Evolutionary conservation across 441 rosid genomes (phyloP).

Genomic region (Gossypium davidsonii): DNA sequence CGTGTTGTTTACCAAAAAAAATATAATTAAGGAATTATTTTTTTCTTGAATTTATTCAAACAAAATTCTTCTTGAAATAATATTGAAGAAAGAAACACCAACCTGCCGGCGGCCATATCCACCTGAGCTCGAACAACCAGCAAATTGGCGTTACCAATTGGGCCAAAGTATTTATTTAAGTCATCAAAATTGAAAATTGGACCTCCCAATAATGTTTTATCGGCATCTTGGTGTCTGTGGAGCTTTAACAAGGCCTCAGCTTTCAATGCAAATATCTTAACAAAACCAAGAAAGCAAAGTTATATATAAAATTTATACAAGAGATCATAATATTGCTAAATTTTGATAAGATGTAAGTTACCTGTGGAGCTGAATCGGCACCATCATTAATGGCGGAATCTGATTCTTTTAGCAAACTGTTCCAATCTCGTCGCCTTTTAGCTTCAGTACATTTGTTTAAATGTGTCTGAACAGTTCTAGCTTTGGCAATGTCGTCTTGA

Average conservation of each 20-base stretch:
- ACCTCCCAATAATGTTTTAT: conserved; percentile 41
- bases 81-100: conserved; percentile 17
- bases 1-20: no score
- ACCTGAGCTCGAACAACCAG: conserved; percentile 72
- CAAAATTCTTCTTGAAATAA: no score
- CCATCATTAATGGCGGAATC: conserved; percentile 47
- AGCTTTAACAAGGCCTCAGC: conserved; percentile 81
- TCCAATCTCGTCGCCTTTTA: conserved; percentile 68
- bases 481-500: conserved; percentile 53
- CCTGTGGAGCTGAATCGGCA: conserved; percentile 88
- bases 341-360: conserved; percentile 5
- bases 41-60: no score
- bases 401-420: conserved; percentile 50
- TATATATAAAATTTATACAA: background rate
- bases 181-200: conserved; percentile 54
- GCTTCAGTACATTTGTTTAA: conserved; percentile 69
- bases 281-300: background rate
- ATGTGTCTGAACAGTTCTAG: conserved; percentile 44
- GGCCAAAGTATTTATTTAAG: conserved; percentile 67
- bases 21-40: no score
- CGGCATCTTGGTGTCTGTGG: conserved; percentile 75
- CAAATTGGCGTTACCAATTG: conserved; percentile 62
- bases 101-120: conserved; percentile 82
- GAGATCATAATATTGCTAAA: background rate
- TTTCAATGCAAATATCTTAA: conserved; percentile 66